Base-by-base conservation (phyloP, 306 rosid genomes). In the Lathyrus aphaca region DNA sequence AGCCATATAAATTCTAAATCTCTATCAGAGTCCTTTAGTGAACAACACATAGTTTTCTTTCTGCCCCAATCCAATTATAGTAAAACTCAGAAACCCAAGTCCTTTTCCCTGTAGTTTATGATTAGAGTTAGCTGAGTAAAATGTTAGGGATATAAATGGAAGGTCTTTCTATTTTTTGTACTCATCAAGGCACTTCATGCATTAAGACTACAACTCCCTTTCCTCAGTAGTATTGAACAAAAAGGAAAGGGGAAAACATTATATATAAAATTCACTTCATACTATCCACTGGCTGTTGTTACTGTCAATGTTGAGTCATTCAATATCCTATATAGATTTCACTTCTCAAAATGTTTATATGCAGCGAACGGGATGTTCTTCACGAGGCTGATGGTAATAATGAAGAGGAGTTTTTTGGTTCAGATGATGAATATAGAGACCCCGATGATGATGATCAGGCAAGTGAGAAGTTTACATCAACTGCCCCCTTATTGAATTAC, bases 371-470 rank as follows among this genome's bases (percentile, higher is more conserved):
- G 37, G 75, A 71, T 50, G 68, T 48, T 55, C 59, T 64, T 67
- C 71, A 70, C 16, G 79, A 79, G 68, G 81, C 77, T 70, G 69
- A 37, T 68, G 80, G 73, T 73, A 43, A 66, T 66, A 42, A 71
- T 62, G 90, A 80, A 79, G 87, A 75, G 35, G 86, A 71, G 68
- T 40, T 32, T 43, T 71, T 54, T 45, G 87, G 77, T 72, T 79
- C 86, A 14, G 92, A 82, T 66, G 87, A 83, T 16, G 89, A 69
- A 37, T 23, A 1, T 40, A 68, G 81, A 82, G 82, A 75, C 61
- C 71, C 77, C 48, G 85, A 75, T 76, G 90, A 85, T 76, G 89
- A 85, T 56, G 79, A 85, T 59, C 83, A 85, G 72, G 72, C 73
- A 6, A 72, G 18, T 51, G 78, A 71, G 69, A 71, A 25, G 11